Percentiles rank a stretch among this genome's conserved stretches.
Evolutionary conservation across 192 early-diverging fungal species (phyloP).

Genomic region (Chytriomyces sp.): DNA sequence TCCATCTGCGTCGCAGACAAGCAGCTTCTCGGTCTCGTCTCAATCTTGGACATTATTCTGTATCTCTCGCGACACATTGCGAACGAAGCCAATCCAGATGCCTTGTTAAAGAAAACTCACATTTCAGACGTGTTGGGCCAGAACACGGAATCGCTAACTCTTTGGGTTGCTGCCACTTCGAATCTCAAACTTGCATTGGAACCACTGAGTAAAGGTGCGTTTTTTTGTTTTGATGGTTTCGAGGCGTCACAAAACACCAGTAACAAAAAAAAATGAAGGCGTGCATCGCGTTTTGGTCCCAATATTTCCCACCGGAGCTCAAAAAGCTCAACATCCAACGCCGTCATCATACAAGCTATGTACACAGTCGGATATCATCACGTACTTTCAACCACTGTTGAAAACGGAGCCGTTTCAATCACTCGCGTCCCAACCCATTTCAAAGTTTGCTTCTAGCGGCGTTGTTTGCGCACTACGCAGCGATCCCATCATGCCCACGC

Average conservation of each 20-base stretch:
- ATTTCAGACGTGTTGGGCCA: constrained; percentile 28
- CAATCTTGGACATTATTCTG: constrained; percentile 39
- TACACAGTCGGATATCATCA: constrained; percentile 31
- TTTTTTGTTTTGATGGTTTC: not conserved
- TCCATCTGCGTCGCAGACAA: constrained; percentile 20
- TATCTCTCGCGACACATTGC: constrained; percentile 9
- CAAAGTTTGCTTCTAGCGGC: not conserved
- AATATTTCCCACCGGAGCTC: constrained; percentile 1
- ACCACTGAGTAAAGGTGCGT: constrained; percentile 28
- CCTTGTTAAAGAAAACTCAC: constrained; percentile 6
- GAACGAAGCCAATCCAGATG: not conserved
- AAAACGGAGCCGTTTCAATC: constrained; percentile 10
- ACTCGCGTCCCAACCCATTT: constrained; percentile 24
- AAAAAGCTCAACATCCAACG: not conserved
- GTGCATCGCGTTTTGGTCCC: constrained; percentile 43
- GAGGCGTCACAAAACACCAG: not conserved
- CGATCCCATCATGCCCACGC: constrained; percentile 7
- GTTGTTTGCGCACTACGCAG: constrained; percentile 4
- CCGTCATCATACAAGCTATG: constrained; percentile 8
- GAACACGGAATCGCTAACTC: constrained; percentile 26
- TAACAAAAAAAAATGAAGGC: constrained; percentile 8
- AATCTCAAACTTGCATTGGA: constrained; percentile 29
- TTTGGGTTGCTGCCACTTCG: constrained; percentile 33
- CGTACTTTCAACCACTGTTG: not conserved
- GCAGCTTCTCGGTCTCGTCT: constrained; percentile 37